Percentiles rank a stretch among this genome's conserved stretches.
These are phyloP conservation scores for Colletotrichum sidae DNA, from an alignment of 2,329 filamentous ascomycete genomes.

Conservation along the genomic window DNA sequence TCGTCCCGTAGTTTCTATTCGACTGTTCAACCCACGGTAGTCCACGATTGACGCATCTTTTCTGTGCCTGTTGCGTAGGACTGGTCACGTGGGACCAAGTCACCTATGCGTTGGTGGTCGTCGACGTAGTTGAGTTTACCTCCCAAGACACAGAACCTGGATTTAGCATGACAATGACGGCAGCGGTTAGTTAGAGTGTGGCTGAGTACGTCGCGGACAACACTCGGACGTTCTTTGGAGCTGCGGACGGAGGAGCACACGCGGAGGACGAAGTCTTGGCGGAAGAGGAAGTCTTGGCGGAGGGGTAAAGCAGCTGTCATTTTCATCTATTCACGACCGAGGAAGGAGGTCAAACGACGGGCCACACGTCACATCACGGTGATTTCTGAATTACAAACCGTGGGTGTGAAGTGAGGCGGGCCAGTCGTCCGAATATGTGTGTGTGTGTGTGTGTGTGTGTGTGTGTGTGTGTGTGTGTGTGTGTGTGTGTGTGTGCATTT, in stretches of 20 bases:
- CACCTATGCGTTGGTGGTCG: no score
- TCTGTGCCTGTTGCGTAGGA: no score
- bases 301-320: not conserved
- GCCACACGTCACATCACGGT: no score
- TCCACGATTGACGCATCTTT: no score
- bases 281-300: not conserved
- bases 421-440: no score
- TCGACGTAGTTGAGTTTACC: no score
- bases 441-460: no score
- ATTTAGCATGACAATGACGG: not conserved
- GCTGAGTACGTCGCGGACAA: slow-evolving; percentile 11
- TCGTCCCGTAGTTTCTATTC: not conserved
- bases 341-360: not conserved
- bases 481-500: no score
- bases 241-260: not conserved
- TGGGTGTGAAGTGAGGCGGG: no score
- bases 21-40: not conserved
- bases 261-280: not conserved
- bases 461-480: no score
- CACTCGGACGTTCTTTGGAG: slow-evolving; percentile 7
- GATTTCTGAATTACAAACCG: no score
- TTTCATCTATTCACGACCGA: not conserved
- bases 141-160: not conserved
- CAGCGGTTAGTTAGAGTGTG: not conserved
- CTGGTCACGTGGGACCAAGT: no score